Evolutionary conservation across 2,329 filamentous ascomycete species (phyloP), one percentile per base, ranked within the genome.

Genomic region (Talaromyces albobiverticillius): DNA sequence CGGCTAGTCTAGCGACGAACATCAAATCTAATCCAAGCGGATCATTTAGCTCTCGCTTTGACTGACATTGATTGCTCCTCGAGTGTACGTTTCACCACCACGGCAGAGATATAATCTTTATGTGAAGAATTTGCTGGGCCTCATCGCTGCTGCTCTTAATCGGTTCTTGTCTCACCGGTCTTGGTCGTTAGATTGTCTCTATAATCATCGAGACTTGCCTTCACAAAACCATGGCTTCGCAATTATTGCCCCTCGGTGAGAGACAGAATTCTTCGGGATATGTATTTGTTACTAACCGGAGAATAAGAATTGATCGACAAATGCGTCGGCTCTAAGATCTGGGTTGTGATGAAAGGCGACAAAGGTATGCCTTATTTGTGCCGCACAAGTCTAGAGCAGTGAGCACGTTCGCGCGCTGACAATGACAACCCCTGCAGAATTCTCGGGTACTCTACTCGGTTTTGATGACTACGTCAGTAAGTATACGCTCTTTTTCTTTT

Each of bases 391-490:
- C n/a, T n/a, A n/a, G n/a, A n/a, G n/a, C 32, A n/a, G 10, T 10
- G 31, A 31, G 46, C n/a, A 42, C 18, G 25, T n/a, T 29, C 42
- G 10, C 16, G 11, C 29, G 32, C 46, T 51, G 40, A 54, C 22
- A 8, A 46, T 23, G 16, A 34, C 26, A 26, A 54, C 20, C n/a
- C n/a, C n/a, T n/a, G 42, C 69, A 97, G 94, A 99, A 74, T 99
- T 99, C 77, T 90, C 89, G 63, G 94, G 94, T 52, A 96, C 90
- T 7, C 81, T 99, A 23, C 83, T 96, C 53, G 94, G 94, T 2
- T 99, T 99, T 67, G 94, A 99, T 71, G 94, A 99, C 82, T 99
- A 97, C 78, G 94, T 99, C 82, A 99, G 92, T 96, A 82, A 79
- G 93, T 96, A 66, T 42, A 46, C 34, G 47, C 45, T 13, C 49